Conservation (phyloP, 345 rosid species). For the Reutealis trisperma region DNA sequence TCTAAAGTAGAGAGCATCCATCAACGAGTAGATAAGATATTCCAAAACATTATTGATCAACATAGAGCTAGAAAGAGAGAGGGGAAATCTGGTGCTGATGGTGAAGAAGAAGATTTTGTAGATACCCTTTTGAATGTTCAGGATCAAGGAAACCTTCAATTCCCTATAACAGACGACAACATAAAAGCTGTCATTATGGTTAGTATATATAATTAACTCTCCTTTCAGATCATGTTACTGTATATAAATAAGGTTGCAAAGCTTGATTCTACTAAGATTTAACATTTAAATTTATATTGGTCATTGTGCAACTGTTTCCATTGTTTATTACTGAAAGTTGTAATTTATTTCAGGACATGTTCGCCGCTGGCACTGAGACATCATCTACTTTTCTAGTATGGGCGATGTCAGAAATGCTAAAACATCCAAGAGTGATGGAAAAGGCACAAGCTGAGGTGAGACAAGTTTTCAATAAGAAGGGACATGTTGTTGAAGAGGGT, state of each 20-base stretch:
- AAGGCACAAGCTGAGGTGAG: too few relatives aligned
- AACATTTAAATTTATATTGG: not conserved
- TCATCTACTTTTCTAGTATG: too few relatives aligned
- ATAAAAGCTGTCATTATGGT: slow-evolving; percentile 7
- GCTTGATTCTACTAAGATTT: not conserved
- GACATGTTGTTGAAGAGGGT: too few relatives aligned
- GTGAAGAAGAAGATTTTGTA: not conserved
- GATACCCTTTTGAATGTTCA: slow-evolving; percentile 10
- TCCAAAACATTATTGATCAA: not conserved
- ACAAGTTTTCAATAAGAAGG: too few relatives aligned
- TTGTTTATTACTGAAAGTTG: not conserved
- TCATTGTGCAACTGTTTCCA: not conserved
- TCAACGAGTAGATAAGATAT: not conserved
- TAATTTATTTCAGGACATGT: slow-evolving; percentile 11
- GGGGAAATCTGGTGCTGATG: not conserved
- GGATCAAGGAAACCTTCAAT: not conserved
- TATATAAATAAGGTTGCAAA: not conserved
- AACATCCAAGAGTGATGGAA: too few relatives aligned
- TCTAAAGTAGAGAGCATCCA: not conserved
- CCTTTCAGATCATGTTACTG: not conserved
- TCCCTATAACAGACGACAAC: slow-evolving; percentile 7
- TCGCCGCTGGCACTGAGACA: not conserved
- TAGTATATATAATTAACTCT: too few relatives aligned
- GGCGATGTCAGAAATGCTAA: too few relatives aligned
- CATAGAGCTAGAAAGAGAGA: slow-evolving; percentile 3